phyloP scores from a whole-genome alignment of 2,329 filamentous ascomycete genomes.

The Fusarium globosum region DNA sequence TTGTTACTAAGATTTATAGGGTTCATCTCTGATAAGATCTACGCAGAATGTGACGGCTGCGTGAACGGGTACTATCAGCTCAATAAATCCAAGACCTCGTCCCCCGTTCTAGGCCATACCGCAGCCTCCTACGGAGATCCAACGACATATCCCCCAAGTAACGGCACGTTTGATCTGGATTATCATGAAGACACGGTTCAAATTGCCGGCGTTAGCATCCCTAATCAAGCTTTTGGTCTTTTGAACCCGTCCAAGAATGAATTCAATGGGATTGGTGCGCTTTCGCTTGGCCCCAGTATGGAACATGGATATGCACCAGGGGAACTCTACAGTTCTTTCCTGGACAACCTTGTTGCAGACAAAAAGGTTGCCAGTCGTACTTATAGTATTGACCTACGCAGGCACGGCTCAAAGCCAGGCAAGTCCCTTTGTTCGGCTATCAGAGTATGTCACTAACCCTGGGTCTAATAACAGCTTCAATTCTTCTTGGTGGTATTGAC shows the following conservation, averaged over 20 bases:
- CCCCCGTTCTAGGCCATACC: accelerated
- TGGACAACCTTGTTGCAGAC: neutral
- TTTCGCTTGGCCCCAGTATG: accelerated
- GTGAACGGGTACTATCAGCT: neutral
- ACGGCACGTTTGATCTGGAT: accelerated
- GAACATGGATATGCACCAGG: neutral
- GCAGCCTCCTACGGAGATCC: neutral
- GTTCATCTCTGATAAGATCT: neutral
- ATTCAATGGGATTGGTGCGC: neutral
- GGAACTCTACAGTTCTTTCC: neutral
- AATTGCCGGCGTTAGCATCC: accelerated
- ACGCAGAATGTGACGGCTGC: neutral
- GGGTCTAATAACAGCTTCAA: neutral
- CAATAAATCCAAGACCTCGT: neutral
- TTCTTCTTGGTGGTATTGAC: neutral
- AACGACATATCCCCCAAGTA: neutral
- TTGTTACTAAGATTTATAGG: neutral
- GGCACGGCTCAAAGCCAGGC: neutral
- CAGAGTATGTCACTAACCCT: accelerated
- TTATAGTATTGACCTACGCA: neutral
- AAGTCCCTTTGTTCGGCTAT: neutral
- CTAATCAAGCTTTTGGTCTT: neutral
- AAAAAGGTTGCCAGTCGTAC: neutral
- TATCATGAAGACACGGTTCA: accelerated
- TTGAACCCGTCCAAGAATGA: neutral